Base-by-base conservation (phyloP, 805 yeast species). In the Ogataea glucozyma region DNA sequence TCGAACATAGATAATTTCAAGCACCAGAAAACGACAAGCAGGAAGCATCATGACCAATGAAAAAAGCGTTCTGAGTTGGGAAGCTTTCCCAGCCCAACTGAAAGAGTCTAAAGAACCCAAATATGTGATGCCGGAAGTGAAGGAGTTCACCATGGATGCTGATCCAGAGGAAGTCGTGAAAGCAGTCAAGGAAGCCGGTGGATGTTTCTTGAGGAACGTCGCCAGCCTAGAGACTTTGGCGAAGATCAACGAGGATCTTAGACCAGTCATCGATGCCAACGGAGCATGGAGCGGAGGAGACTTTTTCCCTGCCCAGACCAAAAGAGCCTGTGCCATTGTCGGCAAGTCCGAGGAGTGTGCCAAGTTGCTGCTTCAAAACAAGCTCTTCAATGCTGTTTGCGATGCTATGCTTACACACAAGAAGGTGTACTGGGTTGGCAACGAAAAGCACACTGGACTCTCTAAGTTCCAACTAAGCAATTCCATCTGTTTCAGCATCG, bases 401-500 rank as follows among this genome's bases (percentile, higher is more conserved):
- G 31, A 54, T 45, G 43, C 46, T 13, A 23, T 42, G 27, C 36
- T 41, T 21, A 31, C 45, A 10, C 40, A 35, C 40, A 31, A 34
- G 24, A 35, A 37, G 16, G 41, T 36, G 14, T 35, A 36, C n/a
- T 41, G 31, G 26, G 45, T 41, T 12, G 50, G 48, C 14, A 10
- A 46, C 16, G 43, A 41, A 37, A 38, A 47, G 30, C 44, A 39
- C 33, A 37, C 40, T 36, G 53, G 59, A 8, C 30, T 47, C 22
- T 40, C 49, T 14, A 45, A 49, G 16, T 48, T 52, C 29, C 61
- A 58, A 21, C 31, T 50, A 36, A 52, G 53, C 39, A 54, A 58
- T 16, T 40, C 53, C 9, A 57, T 57, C 26, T 43, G 53, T 11
- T 59, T 52, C 48, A 44, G 47, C 18, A 57, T 58, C 26, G 60